Evolutionary conservation across 164 flowering plant species (phyloP).

Genomic region (Vitis cinerea): DNA sequence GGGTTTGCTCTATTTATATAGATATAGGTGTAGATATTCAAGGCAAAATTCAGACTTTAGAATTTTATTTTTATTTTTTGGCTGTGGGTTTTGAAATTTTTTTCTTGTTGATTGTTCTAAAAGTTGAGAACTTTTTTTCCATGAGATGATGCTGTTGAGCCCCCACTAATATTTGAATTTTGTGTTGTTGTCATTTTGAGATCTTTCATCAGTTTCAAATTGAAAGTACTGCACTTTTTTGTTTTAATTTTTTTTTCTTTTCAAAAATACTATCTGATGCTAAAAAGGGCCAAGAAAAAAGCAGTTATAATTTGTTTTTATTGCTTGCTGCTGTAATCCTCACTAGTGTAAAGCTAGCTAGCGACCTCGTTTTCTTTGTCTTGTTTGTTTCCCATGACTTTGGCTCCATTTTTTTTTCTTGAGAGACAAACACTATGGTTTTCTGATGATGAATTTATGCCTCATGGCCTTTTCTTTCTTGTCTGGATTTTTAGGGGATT

Average conservation of each 20-base stretch:
- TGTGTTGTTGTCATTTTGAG: conserved; percentile 13
- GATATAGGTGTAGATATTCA: conserved; percentile 1
- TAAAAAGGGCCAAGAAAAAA: conserved; percentile 3
- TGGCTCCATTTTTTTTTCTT: conserved; percentile 6
- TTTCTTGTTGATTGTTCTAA: neutral
- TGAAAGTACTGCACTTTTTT: conserved; percentile 21
- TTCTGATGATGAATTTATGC: conserved; percentile 12
- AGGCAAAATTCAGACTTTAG: neutral
- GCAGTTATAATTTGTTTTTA: conserved; percentile 16
- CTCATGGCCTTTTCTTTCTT: conserved; percentile 18
- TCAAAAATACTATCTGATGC: conserved; percentile 16
- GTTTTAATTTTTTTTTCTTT: conserved; percentile 17
- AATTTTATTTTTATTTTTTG: neutral
- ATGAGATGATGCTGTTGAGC: conserved; percentile 10
- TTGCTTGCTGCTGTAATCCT: conserved; percentile 17
- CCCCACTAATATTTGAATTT: conserved; percentile 26
- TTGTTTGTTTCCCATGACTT: conserved; percentile 23
- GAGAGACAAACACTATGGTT: conserved; percentile 9
- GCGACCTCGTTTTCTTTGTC: conserved; percentile 10
- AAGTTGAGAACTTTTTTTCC: conserved; percentile 7
- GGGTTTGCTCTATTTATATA: too few species aligned
- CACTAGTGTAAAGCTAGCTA: conserved; percentile 10
- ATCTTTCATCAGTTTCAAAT: conserved; percentile 18
- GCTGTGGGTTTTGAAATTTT: conserved; percentile 6
- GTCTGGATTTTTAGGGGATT: conserved; percentile 27